A percentile compares a stretch with the other conserved stretches of the same genome.
Evolutionary conservation across 2,329 filamentous ascomycete species (phyloP).

Genomic region (Phialophora chinensis): DNA sequence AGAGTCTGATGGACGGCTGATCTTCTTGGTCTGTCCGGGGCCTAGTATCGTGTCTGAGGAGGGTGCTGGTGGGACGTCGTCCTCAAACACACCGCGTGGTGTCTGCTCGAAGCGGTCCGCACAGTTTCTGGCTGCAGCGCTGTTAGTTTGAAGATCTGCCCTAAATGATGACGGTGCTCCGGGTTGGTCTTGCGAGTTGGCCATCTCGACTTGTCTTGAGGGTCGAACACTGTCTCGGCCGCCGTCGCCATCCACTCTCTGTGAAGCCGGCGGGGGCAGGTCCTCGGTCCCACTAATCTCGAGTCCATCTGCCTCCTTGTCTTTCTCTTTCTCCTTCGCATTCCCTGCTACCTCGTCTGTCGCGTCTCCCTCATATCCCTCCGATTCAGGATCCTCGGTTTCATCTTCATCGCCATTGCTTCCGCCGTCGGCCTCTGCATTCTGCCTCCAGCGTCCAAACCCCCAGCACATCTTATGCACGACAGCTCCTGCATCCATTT

Average conservation of each 20-base stretch:
- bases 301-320: background rate
- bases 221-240: background rate
- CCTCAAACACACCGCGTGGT: background rate
- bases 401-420: conserved; percentile 9
- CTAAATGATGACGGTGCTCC: background rate
- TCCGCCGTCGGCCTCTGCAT: background rate
- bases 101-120: background rate
- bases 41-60: conserved; percentile 5
- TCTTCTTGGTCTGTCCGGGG: conserved; percentile 24
- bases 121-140: background rate
- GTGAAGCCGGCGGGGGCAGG: background rate
- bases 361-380: background rate
- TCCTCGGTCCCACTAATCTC: background rate
- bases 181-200: background rate
- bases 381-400: background rate
- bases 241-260: background rate
- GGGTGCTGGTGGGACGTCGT: conserved; percentile 11
- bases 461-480: conserved; percentile 35
- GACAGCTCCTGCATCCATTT: conserved; percentile 33
- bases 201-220: background rate
- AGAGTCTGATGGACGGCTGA: conserved; percentile 13
- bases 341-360: background rate
- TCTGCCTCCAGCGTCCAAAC: background rate
- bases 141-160: background rate
- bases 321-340: background rate